Base-by-base conservation (phyloP, 225 moss, liverwort and hornwort species). In the Physcomitrellopsis africana region DNA sequence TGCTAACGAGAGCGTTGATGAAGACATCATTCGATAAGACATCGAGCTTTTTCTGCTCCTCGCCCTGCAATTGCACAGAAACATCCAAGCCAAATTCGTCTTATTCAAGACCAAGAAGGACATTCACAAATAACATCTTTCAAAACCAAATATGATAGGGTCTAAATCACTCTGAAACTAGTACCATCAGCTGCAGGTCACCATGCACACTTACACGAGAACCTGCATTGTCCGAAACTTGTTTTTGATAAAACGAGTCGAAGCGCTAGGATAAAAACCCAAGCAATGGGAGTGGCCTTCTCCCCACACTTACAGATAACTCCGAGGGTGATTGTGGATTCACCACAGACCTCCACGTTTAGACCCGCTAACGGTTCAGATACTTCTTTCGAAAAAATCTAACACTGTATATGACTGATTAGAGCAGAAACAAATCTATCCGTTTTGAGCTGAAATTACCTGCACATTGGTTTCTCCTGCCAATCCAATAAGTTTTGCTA, bases 31-130 rank as follows among this genome's bases (percentile, higher is more conserved):
- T 99, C 5, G 97, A 99, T 65, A 99, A 86, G 53, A 99, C 93
- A 68, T 99, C 97, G 26, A 99, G 84, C 84, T 99, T 99, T 72
- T 99, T 99, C 69, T 99, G 97, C 83, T 99, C 95, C 85, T 99
- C 97, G 14, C 97, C 97, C 97, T 99, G 88, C 65, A 74, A 60
- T 55, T 76, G 52, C 32, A 58, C 54, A 57, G 37, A 37, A 37
- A 37, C 18, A 20, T 62, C 19, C 24, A 82, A 54, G 20, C 70
- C 69, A 70, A 26, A 26, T 43, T 48, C 20, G 55, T 16, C 52
- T 37, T 67, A 0, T 11, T 55, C 55, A 18, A 5, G 32, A 8
- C n/a, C 53, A 58, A 60, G 45, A 27, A 5, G 45, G 6, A 17
- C 19, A 23, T 53, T 45, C 18, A 18, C 59, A 43, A 54, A 43